Conservation (phyloP, 2,329 filamentous ascomycete species). For the Chaetomium olivaceum region DNA sequence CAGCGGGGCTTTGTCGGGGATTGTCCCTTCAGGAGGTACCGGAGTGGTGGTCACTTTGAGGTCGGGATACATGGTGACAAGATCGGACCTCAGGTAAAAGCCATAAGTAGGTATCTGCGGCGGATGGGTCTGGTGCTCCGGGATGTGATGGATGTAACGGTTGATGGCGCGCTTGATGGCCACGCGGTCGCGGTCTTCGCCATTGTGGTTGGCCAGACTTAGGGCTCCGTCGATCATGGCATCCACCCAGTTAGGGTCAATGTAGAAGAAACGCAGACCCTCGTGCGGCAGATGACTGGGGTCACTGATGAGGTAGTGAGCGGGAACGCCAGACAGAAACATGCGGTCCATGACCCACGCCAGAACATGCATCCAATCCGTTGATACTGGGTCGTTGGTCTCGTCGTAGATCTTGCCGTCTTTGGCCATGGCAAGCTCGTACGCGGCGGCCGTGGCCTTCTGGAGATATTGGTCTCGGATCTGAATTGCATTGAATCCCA, state of each 20-base stretch:
- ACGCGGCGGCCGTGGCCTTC: neutral
- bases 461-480: neutral
- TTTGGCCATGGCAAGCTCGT: neutral
- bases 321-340: constrained; percentile 42
- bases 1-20: neutral
- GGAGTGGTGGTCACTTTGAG: constrained; percentile 28
- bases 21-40: neutral
- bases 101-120: constrained; percentile 43
- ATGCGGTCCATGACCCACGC: constrained; percentile 42
- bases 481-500: neutral
- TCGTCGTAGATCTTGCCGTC: constrained; percentile 36
- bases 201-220: constrained; percentile 42
- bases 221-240: constrained; percentile 48
- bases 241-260: constrained; percentile 48
- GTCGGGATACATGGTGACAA: constrained; percentile 43
- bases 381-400: constrained; percentile 34
- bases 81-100: constrained; percentile 42
- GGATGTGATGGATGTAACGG: constrained; percentile 33
- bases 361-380: constrained; percentile 44
- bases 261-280: constrained; percentile 46
- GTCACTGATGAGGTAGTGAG: constrained; percentile 46
- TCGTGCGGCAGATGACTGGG: constrained; percentile 41
- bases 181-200: constrained; percentile 33
- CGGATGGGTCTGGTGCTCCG: constrained; percentile 19
- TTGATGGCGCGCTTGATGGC: constrained; percentile 40